phyloP scores from a whole-genome alignment of 2,329 filamentous ascomycete species.

The Phaeoacremonium minimum region DNA sequence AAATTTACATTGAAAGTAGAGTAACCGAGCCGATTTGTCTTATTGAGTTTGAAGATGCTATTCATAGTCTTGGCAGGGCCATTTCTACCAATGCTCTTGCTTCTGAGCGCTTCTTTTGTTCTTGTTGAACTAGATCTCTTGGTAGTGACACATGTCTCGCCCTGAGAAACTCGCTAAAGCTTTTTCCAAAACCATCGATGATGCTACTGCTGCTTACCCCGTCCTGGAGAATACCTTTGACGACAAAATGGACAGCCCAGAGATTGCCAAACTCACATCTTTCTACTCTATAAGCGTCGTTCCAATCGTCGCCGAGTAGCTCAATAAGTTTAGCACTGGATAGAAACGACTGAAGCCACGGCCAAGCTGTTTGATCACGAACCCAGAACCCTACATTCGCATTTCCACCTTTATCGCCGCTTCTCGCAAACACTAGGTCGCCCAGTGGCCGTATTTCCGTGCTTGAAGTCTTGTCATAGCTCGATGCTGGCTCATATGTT shows the following conservation, averaged over 20 bases:
- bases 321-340: background rate
- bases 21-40: too few species aligned
- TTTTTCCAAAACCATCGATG: background rate
- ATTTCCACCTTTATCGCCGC: slow-evolving; percentile 1
- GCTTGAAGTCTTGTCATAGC: too few species aligned
- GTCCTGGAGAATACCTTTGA: background rate
- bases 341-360: background rate
- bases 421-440: background rate
- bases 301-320: background rate
- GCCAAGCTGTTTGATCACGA: slow-evolving; percentile 10
- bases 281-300: background rate
- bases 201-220: background rate
- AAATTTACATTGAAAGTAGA: too few species aligned
- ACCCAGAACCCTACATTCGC: slow-evolving; percentile 4
- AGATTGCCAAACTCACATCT: background rate
- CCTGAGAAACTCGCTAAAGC: background rate
- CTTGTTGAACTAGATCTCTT: too few species aligned
- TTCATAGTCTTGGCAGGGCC: too few species aligned
- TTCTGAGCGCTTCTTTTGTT: too few species aligned
- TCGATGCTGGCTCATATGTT: too few species aligned
- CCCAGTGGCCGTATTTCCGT: too few species aligned
- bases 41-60: too few species aligned
- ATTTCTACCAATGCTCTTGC: too few species aligned
- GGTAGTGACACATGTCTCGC: too few species aligned
- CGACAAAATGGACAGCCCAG: slow-evolving; percentile 1